phyloP scores from a whole-genome alignment of 2,329 filamentous ascomycete genomes.

The Cladosporium sp. region DNA sequence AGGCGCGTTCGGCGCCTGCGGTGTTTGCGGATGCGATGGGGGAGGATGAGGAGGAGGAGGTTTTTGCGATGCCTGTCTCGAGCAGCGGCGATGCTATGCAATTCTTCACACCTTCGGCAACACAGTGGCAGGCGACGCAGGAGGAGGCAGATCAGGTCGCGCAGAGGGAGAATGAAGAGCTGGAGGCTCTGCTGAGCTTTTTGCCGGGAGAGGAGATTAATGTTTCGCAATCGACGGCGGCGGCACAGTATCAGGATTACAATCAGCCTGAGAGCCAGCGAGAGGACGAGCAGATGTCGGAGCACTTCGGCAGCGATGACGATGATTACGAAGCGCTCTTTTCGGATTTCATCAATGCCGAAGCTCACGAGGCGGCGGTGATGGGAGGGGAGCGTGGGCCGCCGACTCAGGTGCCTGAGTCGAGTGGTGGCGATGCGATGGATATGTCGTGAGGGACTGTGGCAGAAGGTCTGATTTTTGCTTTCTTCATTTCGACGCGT shows the following conservation, averaged over 20 bases:
- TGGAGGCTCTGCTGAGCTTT: slow-evolving; percentile 42
- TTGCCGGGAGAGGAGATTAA: slow-evolving; percentile 32
- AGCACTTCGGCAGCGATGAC: slow-evolving; percentile 50
- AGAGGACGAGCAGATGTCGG: slow-evolving; percentile 19
- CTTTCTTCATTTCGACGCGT: not conserved
- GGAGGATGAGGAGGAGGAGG: slow-evolving; percentile 21
- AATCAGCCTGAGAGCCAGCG: slow-evolving; percentile 25
- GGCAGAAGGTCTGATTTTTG: not conserved
- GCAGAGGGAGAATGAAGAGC: slow-evolving; percentile 40
- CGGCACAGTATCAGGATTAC: slow-evolving; percentile 4
- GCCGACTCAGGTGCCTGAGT: slow-evolving; percentile 7
- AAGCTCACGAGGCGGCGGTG: not conserved
- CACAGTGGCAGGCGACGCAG: slow-evolving; percentile 16
- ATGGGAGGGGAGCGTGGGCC: not conserved
- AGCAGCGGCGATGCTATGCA: slow-evolving; percentile 15
- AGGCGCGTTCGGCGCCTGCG: slow-evolving; percentile 37
- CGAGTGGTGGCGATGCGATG: slow-evolving; percentile 8
- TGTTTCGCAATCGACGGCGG: not conserved
- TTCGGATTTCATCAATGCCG: slow-evolving; percentile 51
- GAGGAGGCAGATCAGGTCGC: slow-evolving; percentile 40
- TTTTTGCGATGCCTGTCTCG: slow-evolving; percentile 16
- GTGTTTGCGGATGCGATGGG: slow-evolving; percentile 30
- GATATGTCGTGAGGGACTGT: slow-evolving; percentile 16
- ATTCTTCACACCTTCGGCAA: slow-evolving; percentile 12
- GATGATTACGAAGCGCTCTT: slow-evolving; percentile 61